Conservation (phyloP, 495 filamentous ascomycete species). For the Lasiosphaeria miniovina region DNA sequence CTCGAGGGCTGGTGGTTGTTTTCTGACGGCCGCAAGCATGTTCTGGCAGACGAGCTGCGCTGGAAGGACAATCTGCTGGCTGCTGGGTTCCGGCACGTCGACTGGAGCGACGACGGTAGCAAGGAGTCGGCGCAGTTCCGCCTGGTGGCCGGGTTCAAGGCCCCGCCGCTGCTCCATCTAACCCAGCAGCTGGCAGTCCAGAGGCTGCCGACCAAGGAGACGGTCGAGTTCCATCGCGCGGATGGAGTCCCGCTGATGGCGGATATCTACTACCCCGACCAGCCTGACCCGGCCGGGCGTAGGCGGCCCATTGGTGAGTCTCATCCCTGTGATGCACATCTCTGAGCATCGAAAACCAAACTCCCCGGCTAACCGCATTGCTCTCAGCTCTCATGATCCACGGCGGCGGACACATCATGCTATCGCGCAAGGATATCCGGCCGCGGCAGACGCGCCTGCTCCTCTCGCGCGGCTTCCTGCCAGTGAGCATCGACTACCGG, state of each 20-base stretch:
- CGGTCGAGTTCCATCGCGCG: no score
- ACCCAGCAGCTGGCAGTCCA: no score
- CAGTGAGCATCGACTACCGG: slow-evolving; percentile 54
- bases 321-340: no score
- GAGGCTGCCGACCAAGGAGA: no score
- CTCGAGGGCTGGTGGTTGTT: slow-evolving; percentile 56
- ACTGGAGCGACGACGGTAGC: slow-evolving; percentile 27
- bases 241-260: no score
- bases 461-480: slow-evolving; percentile 43
- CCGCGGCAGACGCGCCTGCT: slow-evolving; percentile 42
- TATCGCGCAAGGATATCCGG: slow-evolving; percentile 46
- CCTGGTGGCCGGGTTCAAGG: no score
- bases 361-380: background rate
- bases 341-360: no score
- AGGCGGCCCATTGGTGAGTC: slow-evolving; percentile 1
- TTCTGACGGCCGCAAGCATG: slow-evolving; percentile 48
- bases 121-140: no score
- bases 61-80: slow-evolving; percentile 43
- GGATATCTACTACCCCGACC: no score
- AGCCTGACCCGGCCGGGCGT: background rate
- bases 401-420: slow-evolving; percentile 51
- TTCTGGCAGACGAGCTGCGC: slow-evolving; percentile 32
- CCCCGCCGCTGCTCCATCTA: no score
- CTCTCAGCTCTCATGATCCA: slow-evolving; percentile 55
- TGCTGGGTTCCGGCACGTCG: slow-evolving; percentile 47